A percentile compares a stretch with the other conserved stretches of the same genome.
phyloP scores from a whole-genome alignment of 305 asterid genomes.

The Plantago coronopus region DNA sequence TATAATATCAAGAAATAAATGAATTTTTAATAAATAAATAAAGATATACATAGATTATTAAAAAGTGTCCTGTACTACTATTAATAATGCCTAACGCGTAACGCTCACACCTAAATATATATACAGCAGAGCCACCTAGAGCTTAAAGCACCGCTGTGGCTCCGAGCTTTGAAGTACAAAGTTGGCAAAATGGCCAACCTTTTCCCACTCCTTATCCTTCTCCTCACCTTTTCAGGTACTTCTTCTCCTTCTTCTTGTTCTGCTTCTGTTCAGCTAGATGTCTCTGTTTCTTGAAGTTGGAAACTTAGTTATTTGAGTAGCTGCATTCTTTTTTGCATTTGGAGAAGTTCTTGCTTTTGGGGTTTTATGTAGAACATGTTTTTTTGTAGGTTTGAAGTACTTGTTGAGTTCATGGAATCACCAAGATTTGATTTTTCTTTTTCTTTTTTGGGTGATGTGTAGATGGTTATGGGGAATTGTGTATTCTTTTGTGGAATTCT shows the following conservation, averaged over 20 bases:
- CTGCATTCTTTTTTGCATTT: slow-evolving; percentile 4
- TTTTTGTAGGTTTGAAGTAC: slow-evolving; percentile 9
- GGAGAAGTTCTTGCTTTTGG: background rate
- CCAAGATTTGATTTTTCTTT: slow-evolving; percentile 10
- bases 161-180: slow-evolving; percentile 27
- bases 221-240: slow-evolving; percentile 56
- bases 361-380: too few species aligned
- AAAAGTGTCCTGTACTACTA: background rate
- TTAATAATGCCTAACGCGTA: slow-evolving; percentile 6
- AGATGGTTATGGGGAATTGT: background rate
- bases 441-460: slow-evolving; percentile 6
- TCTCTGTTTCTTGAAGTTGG: slow-evolving; percentile 9
- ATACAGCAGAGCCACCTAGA: slow-evolving; percentile 15
- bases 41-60: too few species aligned
- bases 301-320: slow-evolving; percentile 20
- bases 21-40: background rate
- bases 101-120: slow-evolving; percentile 6
- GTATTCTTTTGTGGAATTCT: slow-evolving; percentile 8
- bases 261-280: slow-evolving; percentile 16
- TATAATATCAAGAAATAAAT: background rate
- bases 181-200: slow-evolving; percentile 73
- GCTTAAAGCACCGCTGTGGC: slow-evolving; percentile 36
- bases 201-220: slow-evolving; percentile 43
- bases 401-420: slow-evolving; percentile 3
- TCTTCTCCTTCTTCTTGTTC: slow-evolving; percentile 4